Conservation (phyloP, 192 early-diverging fungal species). For the Backusella psychrophila region DNA sequence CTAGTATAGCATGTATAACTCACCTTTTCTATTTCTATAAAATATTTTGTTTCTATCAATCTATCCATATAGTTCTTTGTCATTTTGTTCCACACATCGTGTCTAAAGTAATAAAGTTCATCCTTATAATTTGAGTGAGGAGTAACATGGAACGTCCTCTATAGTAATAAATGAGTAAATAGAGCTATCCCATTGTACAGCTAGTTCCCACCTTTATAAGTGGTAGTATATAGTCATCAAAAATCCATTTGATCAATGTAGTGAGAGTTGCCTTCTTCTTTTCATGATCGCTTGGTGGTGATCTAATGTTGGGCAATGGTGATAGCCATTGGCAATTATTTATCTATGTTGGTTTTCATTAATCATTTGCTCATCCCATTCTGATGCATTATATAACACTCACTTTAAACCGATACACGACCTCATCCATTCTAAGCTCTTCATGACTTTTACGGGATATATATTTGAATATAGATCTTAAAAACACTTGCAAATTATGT, state of each 20-base stretch:
- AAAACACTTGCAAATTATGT: neutral
- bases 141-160: neutral
- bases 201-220: neutral
- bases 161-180: neutral
- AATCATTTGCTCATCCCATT: neutral
- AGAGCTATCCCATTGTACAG: neutral
- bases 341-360: neutral
- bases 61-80: neutral
- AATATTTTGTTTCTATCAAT: neutral
- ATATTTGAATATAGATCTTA: neutral
- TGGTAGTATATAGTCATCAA: neutral
- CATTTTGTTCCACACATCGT: neutral
- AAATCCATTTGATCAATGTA: neutral
- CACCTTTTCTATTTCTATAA: neutral
- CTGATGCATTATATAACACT: neutral
- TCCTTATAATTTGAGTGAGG: neutral
- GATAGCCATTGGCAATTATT: neutral
- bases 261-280: neutral
- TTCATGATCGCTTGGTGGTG: neutral
- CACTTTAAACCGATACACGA: neutral
- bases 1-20: neutral
- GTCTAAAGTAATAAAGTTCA: neutral
- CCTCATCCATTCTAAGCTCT: neutral
- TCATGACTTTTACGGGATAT: neutral
- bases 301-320: neutral